Conservation (phyloP, 1,284 basidiomycete species). For the Waitea zeae region DNA sequence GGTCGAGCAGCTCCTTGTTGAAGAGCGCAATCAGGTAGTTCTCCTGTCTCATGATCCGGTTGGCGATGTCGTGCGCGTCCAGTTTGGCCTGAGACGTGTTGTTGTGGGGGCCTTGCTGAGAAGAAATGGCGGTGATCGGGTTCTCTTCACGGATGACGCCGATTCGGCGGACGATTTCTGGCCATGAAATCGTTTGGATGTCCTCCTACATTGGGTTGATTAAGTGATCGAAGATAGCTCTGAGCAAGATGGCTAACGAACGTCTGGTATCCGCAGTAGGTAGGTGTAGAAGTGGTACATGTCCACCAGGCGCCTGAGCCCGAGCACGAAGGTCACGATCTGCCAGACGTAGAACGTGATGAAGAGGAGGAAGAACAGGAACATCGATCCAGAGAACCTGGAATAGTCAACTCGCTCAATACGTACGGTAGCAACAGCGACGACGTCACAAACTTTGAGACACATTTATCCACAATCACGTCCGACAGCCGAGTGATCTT, state of each 20-base stretch:
- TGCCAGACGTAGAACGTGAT: slow-evolving; percentile 69
- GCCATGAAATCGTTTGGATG: slow-evolving; percentile 95
- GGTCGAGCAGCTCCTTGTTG: slow-evolving; percentile 89
- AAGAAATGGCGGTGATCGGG: slow-evolving; percentile 72
- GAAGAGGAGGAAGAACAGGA: slow-evolving; percentile 73
- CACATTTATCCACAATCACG: slow-evolving; percentile 65
- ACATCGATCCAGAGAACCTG: slow-evolving; percentile 70
- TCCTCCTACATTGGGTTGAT: slow-evolving; percentile 83
- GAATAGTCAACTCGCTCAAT: slow-evolving; percentile 5
- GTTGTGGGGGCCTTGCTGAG: slow-evolving; percentile 29
- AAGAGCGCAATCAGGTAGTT: slow-evolving; percentile 97
- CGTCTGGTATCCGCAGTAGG: slow-evolving; percentile 62
- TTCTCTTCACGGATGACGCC: slow-evolving; percentile 81
- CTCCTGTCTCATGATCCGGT: slow-evolving; percentile 93
- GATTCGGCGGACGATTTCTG: slow-evolving; percentile 83
- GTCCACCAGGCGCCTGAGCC: slow-evolving; percentile 62
- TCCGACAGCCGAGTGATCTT: slow-evolving; percentile 54
- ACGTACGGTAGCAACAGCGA: slow-evolving; percentile 5
- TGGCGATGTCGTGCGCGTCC: slow-evolving; percentile 93
- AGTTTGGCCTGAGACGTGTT: slow-evolving; percentile 53
- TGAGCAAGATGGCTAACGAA: slow-evolving; percentile 22
- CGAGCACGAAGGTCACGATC: slow-evolving; percentile 43
- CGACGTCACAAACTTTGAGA: slow-evolving; percentile 41
- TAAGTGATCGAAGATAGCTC: slow-evolving; percentile 2
- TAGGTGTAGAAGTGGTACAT: slow-evolving; percentile 90